A percentile compares a stretch with the other conserved stretches of the same genome.
phyloP scores from a whole-genome alignment of 225 moss, liverwort and hornwort species.

The Pseudisothecium myosuroides region DNA sequence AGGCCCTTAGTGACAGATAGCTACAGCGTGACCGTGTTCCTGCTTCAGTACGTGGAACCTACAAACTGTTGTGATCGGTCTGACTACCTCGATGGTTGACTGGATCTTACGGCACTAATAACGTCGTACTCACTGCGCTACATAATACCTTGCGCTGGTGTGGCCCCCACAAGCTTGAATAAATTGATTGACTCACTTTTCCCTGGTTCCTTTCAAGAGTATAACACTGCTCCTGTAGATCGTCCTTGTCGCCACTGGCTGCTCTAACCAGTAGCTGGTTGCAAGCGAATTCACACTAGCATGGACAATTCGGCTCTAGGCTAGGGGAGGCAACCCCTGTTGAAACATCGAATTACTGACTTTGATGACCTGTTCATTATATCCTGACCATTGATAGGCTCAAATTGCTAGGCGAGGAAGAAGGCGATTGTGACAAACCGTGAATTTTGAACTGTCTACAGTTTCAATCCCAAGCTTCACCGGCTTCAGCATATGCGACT shows the following conservation, averaged over 20 bases:
- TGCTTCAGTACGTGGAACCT: neutral
- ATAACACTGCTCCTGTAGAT: neutral
- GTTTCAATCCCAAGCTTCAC: too few relatives aligned
- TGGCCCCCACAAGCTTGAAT: neutral
- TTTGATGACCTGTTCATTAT: too few relatives aligned
- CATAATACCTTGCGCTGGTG: too few relatives aligned
- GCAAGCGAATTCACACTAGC: neutral
- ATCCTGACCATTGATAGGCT: too few relatives aligned
- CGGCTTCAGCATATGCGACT: neutral
- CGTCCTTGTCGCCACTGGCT: neutral
- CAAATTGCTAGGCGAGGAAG: too few relatives aligned
- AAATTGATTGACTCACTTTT: neutral
- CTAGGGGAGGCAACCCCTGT: too few relatives aligned
- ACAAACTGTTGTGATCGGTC: too few relatives aligned
- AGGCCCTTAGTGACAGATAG: neutral
- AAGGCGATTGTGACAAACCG: too few relatives aligned
- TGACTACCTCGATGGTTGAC: neutral
- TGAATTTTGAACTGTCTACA: too few relatives aligned
- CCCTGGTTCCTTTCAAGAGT: neutral
- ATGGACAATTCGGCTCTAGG: neutral
- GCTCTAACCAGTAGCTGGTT: neutral
- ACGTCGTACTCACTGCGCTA: neutral
- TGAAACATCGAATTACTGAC: too few relatives aligned
- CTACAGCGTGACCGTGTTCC: neutral
- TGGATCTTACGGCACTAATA: too few relatives aligned